phyloP scores from a whole-genome alignment of 768 basidiomycete genomes.

The Lactarius quietus region DNA sequence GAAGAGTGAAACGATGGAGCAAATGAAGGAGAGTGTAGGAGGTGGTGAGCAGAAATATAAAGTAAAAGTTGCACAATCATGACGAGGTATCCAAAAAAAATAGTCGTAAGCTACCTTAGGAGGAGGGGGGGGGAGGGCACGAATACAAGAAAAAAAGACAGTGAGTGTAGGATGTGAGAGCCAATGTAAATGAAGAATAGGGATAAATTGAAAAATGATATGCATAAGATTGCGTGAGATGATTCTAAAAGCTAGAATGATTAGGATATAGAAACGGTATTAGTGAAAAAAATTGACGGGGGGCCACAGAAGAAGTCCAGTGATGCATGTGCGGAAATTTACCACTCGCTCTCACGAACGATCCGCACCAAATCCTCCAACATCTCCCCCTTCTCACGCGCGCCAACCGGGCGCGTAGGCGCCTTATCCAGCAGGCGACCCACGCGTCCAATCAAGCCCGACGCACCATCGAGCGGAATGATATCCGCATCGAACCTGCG shows the following conservation, averaged over 20 bases:
- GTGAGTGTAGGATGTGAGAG: neutral
- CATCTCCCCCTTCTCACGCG: slow-evolving; percentile 39
- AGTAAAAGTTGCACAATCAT: neutral
- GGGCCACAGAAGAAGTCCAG: neutral
- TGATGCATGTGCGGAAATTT: neutral
- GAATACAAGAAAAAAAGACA: slow-evolving; percentile 6
- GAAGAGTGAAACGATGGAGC: neutral
- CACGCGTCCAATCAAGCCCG: slow-evolving; percentile 63
- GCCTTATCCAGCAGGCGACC: slow-evolving; percentile 51
- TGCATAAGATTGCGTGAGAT: neutral
- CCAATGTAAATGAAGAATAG: slow-evolving; percentile 13
- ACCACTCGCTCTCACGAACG: slow-evolving; percentile 26
- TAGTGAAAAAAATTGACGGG: too few species aligned
- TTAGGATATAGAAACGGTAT: slow-evolving; percentile 11
- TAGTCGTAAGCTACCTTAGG: too few species aligned
- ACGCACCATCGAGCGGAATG: slow-evolving; percentile 72
- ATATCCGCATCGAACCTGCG: slow-evolving; percentile 70
- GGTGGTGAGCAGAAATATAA: neutral
- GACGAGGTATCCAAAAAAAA: neutral
- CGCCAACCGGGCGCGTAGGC: slow-evolving; percentile 40
- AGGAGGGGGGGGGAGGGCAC: too few species aligned
- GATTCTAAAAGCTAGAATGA: neutral
- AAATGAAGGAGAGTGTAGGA: neutral
- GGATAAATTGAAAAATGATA: slow-evolving; percentile 20
- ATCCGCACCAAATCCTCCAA: slow-evolving; percentile 25